Percentiles rank a stretch among this genome's conserved stretches.
Conservation (phyloP, 2,329 filamentous ascomycete genomes). For the Hawksworthiomyces lignivorus region DNA sequence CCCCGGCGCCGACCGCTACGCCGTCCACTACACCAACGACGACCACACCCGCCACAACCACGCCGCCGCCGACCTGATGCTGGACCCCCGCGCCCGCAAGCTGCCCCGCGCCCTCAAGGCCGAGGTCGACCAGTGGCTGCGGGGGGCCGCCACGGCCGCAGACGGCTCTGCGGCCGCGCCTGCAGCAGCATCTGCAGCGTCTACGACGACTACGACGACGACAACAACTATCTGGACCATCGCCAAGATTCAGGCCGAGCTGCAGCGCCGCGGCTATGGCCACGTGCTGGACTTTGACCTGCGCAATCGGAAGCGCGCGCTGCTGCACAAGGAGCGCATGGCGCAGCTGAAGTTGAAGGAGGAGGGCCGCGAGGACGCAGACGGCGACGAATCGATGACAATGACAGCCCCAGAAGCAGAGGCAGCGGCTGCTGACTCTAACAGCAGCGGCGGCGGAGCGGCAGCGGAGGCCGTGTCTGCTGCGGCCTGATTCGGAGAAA, state of each 20-base stretch:
- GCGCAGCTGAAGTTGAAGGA: slow-evolving; percentile 9
- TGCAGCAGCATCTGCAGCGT: background rate
- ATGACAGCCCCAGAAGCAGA: background rate
- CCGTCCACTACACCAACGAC: slow-evolving; percentile 30
- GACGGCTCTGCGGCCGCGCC: background rate
- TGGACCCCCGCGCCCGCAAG: slow-evolving; percentile 28
- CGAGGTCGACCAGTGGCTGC: slow-evolving; percentile 28
- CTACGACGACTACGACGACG: background rate
- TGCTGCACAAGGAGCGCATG: slow-evolving; percentile 20
- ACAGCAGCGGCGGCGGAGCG: background rate
- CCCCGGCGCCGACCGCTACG: slow-evolving; percentile 27
- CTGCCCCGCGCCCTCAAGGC: slow-evolving; percentile 23
- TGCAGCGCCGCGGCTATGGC: slow-evolving; percentile 24
- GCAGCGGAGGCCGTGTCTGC: background rate
- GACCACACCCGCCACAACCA: slow-evolving; percentile 28
- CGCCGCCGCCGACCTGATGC: slow-evolving; percentile 25
- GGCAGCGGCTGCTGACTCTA: too few relatives aligned
- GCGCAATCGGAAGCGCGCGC: slow-evolving; percentile 27
- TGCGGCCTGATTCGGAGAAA: too few relatives aligned
- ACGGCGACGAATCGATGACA: background rate
- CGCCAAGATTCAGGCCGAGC: slow-evolving; percentile 28
- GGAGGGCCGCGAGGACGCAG: background rate
- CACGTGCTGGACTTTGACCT: slow-evolving; percentile 30
- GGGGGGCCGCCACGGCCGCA: slow-evolving; percentile 15
- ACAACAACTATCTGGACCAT: slow-evolving; percentile 18